Conservation (phyloP, 148 eudicot species). For the Selenicereus undatus region DNA sequence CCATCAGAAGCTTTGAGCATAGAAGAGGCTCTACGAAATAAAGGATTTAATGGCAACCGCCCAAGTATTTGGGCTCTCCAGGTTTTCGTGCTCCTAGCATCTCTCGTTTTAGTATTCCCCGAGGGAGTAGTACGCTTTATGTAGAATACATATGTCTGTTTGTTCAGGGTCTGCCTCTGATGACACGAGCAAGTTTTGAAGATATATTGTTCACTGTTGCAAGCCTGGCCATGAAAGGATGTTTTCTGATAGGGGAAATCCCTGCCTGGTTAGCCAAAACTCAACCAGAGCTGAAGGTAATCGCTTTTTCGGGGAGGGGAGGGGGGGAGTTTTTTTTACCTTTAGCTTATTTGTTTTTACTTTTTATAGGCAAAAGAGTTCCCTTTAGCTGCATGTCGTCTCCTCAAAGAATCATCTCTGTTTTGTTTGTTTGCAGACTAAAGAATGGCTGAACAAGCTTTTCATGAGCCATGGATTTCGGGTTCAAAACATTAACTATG, state of each 20-base stretch:
- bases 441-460: constrained; percentile 58
- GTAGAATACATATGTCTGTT: constrained; percentile 12
- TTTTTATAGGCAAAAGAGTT: not conserved
- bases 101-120: not conserved
- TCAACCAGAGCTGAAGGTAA: constrained; percentile 48
- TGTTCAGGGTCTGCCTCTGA: constrained; percentile 70
- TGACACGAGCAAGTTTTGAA: constrained; percentile 50
- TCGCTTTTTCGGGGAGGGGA: not conserved
- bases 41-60: constrained; percentile 71
- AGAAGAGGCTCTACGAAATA: constrained; percentile 44
- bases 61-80: constrained; percentile 81
- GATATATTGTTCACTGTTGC: constrained; percentile 44
- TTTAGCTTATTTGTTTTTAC: not conserved
- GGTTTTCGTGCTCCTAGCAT: constrained; percentile 33
- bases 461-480: constrained; percentile 70
- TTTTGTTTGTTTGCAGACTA: constrained; percentile 30
- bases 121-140: not conserved
- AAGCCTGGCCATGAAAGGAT: constrained; percentile 73
- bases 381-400: not conserved
- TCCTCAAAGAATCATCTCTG: not conserved
- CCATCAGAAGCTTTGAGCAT: constrained; percentile 52
- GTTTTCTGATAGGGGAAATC: constrained; percentile 67
- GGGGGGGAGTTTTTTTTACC: not conserved
- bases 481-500: constrained; percentile 42
- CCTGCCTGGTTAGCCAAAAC: constrained; percentile 54